Base-by-base conservation (phyloP, 306 rosid species). In the Vigna trinervia region DNA sequence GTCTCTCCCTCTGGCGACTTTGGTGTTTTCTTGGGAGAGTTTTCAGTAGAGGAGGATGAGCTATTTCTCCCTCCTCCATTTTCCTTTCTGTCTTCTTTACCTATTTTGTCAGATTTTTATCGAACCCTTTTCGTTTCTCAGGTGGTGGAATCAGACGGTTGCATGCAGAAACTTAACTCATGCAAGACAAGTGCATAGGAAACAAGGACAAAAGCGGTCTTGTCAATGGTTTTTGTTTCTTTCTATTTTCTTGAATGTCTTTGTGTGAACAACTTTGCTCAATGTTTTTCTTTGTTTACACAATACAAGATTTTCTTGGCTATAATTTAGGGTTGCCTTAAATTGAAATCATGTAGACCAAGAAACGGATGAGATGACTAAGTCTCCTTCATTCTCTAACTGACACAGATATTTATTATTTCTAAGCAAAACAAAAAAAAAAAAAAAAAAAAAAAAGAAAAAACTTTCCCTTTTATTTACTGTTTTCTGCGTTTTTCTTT, bases 291-390 rank as follows among this genome's bases (percentile, higher is more conserved):
- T 50, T 67, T 30, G 74, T 77, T 73, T 12, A 6, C 1, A 59
- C 20, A 38, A 71, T 34, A 34, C 13, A 74, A 63, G 53, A 30
- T 58, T 75, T 85, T 43, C 32, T 64, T 47, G 78, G 78, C 94
- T 84, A 87, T 20, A 84, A 84, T 75, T 75, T 67, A 82, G 90
- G 90, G 7, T 67, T 28, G 80, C 91, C 94, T 69, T 77, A 23
- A 65, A 66, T 23, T 65, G 81, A 76, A 78, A 70, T 69, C 50
- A 68, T 46, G 56, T 67, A 30, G 62, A 47, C 63, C 80, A 78
- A 51, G 57, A 72, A 64, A 52, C 65, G 1, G 13, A 19, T 41
- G 5, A 48, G 75, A 63, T 61, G 90, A 84, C 87, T 30, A 12
- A 50, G 88, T 73, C 87, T 79, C 82, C 60, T 80, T 22, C 83